phyloP scores from a whole-genome alignment of 148 eudicot species.

The Chenopodium album region DNA sequence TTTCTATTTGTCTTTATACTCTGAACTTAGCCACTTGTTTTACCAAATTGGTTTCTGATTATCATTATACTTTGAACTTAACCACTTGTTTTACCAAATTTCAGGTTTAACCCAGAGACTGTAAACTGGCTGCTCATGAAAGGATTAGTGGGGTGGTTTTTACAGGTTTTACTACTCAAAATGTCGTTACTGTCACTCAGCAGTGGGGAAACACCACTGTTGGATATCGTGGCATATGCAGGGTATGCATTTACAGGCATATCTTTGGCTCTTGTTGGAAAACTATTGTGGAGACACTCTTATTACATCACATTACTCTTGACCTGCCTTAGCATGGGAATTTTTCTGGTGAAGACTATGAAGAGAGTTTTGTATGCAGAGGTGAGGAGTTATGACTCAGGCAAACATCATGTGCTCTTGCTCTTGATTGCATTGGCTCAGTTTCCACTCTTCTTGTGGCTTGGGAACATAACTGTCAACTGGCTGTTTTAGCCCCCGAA shows the following conservation, averaged over 20 bases:
- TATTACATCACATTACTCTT: conserved; percentile 61
- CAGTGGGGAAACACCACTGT: conserved; percentile 67
- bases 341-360: conserved; percentile 80
- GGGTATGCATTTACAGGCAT: conserved; percentile 76
- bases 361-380: conserved; percentile 75
- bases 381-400: conserved; percentile 67
- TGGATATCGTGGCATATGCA: conserved; percentile 71
- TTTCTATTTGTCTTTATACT: not conserved
- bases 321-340: conserved; percentile 83
- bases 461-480: conserved; percentile 64
- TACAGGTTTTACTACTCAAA: conserved; percentile 54
- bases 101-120: conserved; percentile 47
- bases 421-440: conserved; percentile 74
- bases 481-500: conserved; percentile 47
- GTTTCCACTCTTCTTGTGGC: conserved; percentile 77
- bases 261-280: conserved; percentile 56
- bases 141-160: conserved; percentile 51
- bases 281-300: conserved; percentile 45
- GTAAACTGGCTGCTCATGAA: conserved; percentile 49
- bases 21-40: not conserved
- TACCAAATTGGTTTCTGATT: not conserved
- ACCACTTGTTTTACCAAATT: not conserved
- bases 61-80: not conserved
- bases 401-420: conserved; percentile 65
- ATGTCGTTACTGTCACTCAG: conserved; percentile 62